Base-by-base conservation (phyloP, 768 basidiomycete species). In the Roridomyces roridus region DNA sequence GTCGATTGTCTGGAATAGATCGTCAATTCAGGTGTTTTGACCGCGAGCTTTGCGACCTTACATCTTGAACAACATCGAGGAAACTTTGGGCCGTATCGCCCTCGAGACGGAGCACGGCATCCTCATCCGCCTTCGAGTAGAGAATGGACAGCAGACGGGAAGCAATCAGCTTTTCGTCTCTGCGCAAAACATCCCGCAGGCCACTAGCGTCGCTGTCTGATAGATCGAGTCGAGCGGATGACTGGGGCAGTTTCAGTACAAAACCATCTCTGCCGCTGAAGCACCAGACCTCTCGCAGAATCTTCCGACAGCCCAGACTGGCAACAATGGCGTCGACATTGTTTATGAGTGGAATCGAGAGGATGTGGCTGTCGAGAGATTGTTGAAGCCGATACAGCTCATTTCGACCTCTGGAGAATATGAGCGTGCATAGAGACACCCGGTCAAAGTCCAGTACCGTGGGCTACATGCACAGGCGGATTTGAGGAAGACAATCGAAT, bases 11-110 rank as follows among this genome's bases (percentile, higher is more conserved):
- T 51, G 17, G 9, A 17, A 9, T 10, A 24, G 11, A 10, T 18
- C n/a, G 21, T 40, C 10, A 40, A 50, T 39, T 9, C 17, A n/a
- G n/a, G 24, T 7, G 14, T 40, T 5, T 40, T 23, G n/a, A 6
- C 11, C 18, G 23, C 8, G n/a, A 40, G 6, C 24, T 10, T 9
- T 18, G 25, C 9, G 25, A 6, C 17, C 35, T 3, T 34, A 42
- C 49, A 31, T 17, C 23, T 31, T 51, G 49, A 2, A 34, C 26
- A 21, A 51, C 49, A 42, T 51, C 49, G 18, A 51, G 49, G 28
- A 51, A 51, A 31, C 18, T 29, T 21, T 51, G 49, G 4, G 49
- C 49, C 8, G 39, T 6, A 9, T 42, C 28, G 20, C 21, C 40
- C 17, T 29, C 12, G 6, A 51, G 40, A 1, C 40, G 6, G 1